phyloP scores from a whole-genome alignment of 768 basidiomycete genomes.

The Trametes cingulata region DNA sequence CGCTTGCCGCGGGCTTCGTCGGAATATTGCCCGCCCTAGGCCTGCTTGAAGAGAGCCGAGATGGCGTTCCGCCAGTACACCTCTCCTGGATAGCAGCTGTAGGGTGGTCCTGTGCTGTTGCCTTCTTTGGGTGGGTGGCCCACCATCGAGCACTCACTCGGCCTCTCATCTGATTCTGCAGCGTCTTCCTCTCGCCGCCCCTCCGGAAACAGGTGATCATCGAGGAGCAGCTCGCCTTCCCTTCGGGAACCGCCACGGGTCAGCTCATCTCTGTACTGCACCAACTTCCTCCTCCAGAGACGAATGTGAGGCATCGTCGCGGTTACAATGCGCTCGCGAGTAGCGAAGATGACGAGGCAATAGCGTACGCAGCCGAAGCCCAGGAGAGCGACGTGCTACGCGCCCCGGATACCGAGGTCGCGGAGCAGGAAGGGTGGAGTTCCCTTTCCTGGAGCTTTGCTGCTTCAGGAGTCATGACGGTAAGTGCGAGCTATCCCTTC shows the following conservation, averaged over 20 bases:
- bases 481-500: conserved; percentile 37
- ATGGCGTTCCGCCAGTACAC: conserved; percentile 74
- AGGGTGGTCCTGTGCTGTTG: conserved; percentile 87
- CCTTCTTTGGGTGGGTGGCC: conserved; percentile 79
- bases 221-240: conserved; percentile 91
- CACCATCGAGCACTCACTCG: not conserved
- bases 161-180: conserved; percentile 31
- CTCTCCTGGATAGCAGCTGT: conserved; percentile 75
- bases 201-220: conserved; percentile 95
- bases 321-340: conserved; percentile 53
- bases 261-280: conserved; percentile 93
- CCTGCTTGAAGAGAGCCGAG: conserved; percentile 68
- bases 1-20: conserved; percentile 84
- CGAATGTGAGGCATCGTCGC: conserved; percentile 50
- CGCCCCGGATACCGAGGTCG: conserved; percentile 35
- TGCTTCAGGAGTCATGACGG: conserved; percentile 75
- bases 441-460: conserved; percentile 78
- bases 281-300: conserved; percentile 65
- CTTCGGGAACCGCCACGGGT: conserved; percentile 94
- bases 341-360: conserved; percentile 39
- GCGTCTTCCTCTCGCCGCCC: conserved; percentile 95
- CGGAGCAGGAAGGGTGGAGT: conserved; percentile 69
- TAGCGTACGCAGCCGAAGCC: conserved; percentile 11
- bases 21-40: conserved; percentile 91
- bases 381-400: conserved; percentile 24